These are phyloP conservation scores for Gastrolobium bilobum DNA, from an alignment of 306 rosid genomes.

Conservation along the genomic window DNA sequence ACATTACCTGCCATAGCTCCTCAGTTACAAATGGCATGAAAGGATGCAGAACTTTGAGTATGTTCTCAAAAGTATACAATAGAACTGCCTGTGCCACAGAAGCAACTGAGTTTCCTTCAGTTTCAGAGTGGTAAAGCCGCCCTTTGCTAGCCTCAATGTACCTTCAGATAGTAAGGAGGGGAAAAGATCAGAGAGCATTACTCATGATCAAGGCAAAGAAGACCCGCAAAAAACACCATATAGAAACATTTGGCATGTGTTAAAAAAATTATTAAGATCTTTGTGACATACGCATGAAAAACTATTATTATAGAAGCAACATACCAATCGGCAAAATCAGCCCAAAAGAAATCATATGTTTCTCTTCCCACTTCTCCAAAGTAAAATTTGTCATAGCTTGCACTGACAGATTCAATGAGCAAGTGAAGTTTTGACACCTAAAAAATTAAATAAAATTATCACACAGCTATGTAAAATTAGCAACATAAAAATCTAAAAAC, in stretches of 20 bases:
- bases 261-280: neutral
- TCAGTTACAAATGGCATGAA: conserved; percentile 99
- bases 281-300: neutral
- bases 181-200: conserved; percentile 16
- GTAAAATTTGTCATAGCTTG: conserved; percentile 90
- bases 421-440: conserved; percentile 94
- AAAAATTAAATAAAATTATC: conserved; percentile 48
- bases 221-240: conserved; percentile 6
- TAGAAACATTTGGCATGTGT: neutral
- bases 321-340: conserved; percentile 98
- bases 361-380: conserved; percentile 97
- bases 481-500: conserved; percentile 25
- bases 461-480: conserved; percentile 26
- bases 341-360: conserved; percentile 93
- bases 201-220: conserved; percentile 40
- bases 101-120: conserved; percentile 65
- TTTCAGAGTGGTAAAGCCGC: conserved; percentile 74
- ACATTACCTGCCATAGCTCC: conserved; percentile 94
- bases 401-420: conserved; percentile 75
- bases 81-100: conserved; percentile 83
- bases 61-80: conserved; percentile 81
- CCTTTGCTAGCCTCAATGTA: conserved; percentile 96
- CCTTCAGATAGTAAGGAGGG: conserved; percentile 57
- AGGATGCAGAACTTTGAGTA: conserved; percentile 89
- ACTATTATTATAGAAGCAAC: conserved; percentile 23